Conservation (phyloP, 169 alveolate genomes). For the Cryptosporidium sp. region DNA sequence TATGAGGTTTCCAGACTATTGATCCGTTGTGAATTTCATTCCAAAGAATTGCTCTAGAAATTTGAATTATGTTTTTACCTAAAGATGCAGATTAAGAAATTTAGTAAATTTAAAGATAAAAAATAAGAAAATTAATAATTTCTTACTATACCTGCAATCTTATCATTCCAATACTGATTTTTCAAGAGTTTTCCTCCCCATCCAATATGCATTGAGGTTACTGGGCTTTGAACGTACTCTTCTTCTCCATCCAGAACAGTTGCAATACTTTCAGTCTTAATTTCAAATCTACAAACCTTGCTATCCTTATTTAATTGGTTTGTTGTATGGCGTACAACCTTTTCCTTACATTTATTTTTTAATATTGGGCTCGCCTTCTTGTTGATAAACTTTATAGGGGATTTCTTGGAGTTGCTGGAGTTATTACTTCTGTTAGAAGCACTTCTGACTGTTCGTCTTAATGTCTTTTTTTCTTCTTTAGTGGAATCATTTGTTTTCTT, state of each 20-base stretch:
- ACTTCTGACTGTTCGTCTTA: not conserved
- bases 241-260: constrained; percentile 73
- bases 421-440: not conserved
- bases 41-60: constrained; percentile 54
- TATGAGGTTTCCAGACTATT: constrained; percentile 40
- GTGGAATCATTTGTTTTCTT: not conserved
- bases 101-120: not conserved
- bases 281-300: not conserved
- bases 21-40: constrained; percentile 43
- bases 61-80: constrained; percentile 42
- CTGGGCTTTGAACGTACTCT: constrained; percentile 38
- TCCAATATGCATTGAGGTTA: constrained; percentile 41
- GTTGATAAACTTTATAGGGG: not conserved
- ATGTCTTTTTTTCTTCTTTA: not conserved
- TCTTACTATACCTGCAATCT: constrained; percentile 54
- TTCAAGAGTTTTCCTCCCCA: constrained; percentile 66
- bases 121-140: constrained; percentile 4
- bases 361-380: not conserved
- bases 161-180: constrained; percentile 2
- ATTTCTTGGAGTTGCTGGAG: not conserved
- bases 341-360: not conserved
- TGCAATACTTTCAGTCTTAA: constrained; percentile 54
- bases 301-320: not conserved
- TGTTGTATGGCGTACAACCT: not conserved
- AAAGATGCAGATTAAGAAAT: not conserved